These are phyloP conservation scores for Arachis hypogaea DNA, from an alignment of 306 rosid genomes.

Conservation along the genomic window DNA sequence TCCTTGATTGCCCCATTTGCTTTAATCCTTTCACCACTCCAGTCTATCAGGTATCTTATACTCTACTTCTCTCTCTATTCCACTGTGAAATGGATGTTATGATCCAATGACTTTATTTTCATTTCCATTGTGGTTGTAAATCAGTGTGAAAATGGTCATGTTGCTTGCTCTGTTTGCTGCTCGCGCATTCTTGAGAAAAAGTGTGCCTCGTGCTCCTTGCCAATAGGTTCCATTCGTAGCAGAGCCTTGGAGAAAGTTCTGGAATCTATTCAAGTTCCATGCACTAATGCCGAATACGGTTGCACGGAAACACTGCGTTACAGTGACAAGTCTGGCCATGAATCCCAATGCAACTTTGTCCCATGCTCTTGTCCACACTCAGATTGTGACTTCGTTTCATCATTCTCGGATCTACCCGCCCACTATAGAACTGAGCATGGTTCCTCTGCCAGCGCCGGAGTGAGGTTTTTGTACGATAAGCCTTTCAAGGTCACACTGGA, in stretches of 20 bases:
- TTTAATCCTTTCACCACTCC: background rate
- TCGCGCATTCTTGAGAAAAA: slow-evolving; percentile 36
- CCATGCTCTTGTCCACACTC: slow-evolving; percentile 62
- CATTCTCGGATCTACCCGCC: slow-evolving; percentile 38
- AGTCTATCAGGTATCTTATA: background rate
- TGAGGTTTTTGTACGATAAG: slow-evolving; percentile 36
- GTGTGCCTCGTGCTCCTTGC: slow-evolving; percentile 56
- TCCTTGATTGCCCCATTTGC: background rate
- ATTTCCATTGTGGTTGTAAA: too few species aligned
- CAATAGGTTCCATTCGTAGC: slow-evolving; percentile 62
- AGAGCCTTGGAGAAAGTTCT: slow-evolving; percentile 63
- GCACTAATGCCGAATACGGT: slow-evolving; percentile 53
- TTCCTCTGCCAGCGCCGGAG: background rate
- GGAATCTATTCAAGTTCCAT: slow-evolving; percentile 51
- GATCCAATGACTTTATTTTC: too few species aligned
- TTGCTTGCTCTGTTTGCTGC: slow-evolving; percentile 65
- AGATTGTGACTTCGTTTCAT: slow-evolving; percentile 45
- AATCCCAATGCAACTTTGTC: slow-evolving; percentile 43
- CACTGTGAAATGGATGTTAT: too few species aligned
- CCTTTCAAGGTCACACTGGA: slow-evolving; percentile 35
- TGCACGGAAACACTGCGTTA: slow-evolving; percentile 46
- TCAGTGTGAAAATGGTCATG: slow-evolving; percentile 71
- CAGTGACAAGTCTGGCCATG: slow-evolving; percentile 47
- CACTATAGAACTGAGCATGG: slow-evolving; percentile 51
- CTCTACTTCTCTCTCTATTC: too few species aligned